Base-by-base conservation (phyloP, 2,329 filamentous ascomycete genomes). In the Penicillium sp. region DNA sequence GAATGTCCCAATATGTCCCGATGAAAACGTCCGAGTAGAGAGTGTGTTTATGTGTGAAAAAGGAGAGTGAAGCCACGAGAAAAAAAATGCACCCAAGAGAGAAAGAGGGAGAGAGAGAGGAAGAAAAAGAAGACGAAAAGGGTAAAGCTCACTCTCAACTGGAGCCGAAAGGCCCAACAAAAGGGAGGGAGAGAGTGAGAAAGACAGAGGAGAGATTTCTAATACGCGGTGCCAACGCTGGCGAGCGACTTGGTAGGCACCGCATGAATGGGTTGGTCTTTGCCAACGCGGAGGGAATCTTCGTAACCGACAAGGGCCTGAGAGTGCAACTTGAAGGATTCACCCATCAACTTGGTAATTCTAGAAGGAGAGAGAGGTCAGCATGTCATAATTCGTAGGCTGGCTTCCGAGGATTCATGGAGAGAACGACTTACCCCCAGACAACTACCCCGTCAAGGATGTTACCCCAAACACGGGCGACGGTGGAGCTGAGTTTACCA, bases 391-490 rank as follows among this genome's bases (percentile, higher is more conserved):
- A 13, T 4, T 39, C 42, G 37, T 9, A 18, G 18, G 18, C 18
- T 18, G 18, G 18, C 18, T 18, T 18, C 18, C 18, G 18, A 18
- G 2, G 18, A 3, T 18, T 18, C 18, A 3, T 18, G 18, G 18
- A 18, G 18, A 18, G 18, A 18, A 3, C 18, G 45, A 86, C 90
- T 82, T 85, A 95, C 90, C 93, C 93, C 93, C 93, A 97, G 52
- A 98, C 93, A 59, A 97, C 91, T 54, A 97, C 93, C 73, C 96
- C 93, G 66, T 97, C 93, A 56, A 97, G 84, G 86, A 97, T 96
- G 55, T 89, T 91, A 61, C 91, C 93, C 93, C 93, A 98, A 39
- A 97, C 82, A 62, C 88, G 84, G 54, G 91, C 90, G 38, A 98
- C 91, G 45, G 89, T 89, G n/a, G 90, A 93, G 75, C 91, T 96